Evolutionary conservation across 768 basidiomycete genomes (phyloP).

Genomic region (Tulasnella sp.): DNA sequence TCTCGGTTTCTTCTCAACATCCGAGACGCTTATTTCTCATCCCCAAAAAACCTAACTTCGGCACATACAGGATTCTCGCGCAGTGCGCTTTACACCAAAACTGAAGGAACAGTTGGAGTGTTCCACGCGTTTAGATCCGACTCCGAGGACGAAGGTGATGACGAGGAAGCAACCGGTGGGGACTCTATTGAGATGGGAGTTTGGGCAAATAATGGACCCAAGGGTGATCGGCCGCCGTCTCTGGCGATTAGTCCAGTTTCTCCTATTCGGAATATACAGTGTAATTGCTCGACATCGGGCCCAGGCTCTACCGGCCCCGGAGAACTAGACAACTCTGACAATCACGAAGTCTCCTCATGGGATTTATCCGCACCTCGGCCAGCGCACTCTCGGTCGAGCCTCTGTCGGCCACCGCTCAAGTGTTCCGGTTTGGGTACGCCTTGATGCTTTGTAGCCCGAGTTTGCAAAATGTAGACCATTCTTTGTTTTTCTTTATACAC

Average conservation of each 20-base stretch:
- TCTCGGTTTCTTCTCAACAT: constrained; percentile 23
- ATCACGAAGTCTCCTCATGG: not conserved
- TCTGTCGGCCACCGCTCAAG: not conserved
- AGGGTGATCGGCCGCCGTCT: constrained; percentile 55
- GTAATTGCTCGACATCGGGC: constrained; percentile 45
- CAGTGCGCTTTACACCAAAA: too few relatives aligned
- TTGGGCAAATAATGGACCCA: not conserved
- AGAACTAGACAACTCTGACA: not conserved
- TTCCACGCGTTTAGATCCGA: too few relatives aligned
- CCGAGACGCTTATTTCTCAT: not conserved
- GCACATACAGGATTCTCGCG: too few relatives aligned
- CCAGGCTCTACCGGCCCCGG: not conserved
- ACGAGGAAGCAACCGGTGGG: too few relatives aligned
- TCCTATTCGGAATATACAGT: constrained; percentile 68
- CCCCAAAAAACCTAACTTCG: too few relatives aligned
- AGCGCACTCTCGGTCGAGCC: not conserved
- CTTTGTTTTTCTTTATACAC: not conserved
- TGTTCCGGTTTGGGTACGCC: not conserved
- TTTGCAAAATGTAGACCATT: not conserved
- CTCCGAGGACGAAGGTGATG: too few relatives aligned
- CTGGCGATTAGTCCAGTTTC: constrained; percentile 82
- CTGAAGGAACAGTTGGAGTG: too few relatives aligned
- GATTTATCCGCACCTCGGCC: not conserved
- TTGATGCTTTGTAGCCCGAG: not conserved
- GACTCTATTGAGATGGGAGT: too few relatives aligned